Percentiles rank a stretch among this genome's conserved stretches.
phyloP scores from a whole-genome alignment of 768 basidiomycete species.

The Cystobasidium ongulense region DNA sequence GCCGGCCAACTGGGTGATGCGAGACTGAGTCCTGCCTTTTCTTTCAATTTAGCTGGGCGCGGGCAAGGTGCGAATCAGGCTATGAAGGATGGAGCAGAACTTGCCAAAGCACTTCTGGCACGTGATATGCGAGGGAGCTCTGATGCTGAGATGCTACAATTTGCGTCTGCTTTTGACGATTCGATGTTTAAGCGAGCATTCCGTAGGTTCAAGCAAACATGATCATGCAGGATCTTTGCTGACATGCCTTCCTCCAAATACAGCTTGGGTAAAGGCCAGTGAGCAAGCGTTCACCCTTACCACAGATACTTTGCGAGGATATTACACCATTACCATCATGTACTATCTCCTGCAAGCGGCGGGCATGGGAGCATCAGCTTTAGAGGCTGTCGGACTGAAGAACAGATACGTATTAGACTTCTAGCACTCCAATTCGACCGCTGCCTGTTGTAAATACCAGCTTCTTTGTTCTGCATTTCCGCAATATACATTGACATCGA shows the following conservation, averaged over 20 bases:
- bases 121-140: not conserved
- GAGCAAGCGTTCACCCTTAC: not conserved
- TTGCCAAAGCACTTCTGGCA: not conserved
- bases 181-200: constrained; percentile 8
- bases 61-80: constrained; percentile 21
- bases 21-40: not conserved
- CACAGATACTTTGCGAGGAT: not conserved
- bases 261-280: constrained; percentile 13
- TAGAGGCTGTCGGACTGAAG: not conserved
- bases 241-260: not conserved
- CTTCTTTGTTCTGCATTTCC: too few species aligned
- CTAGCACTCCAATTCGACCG: not conserved
- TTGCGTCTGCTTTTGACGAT: not conserved
- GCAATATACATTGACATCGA: too few species aligned
- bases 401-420: not conserved
- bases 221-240: not conserved
- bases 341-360: not conserved
- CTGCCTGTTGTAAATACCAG: not conserved
- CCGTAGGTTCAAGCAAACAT: not conserved
- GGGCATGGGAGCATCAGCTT: not conserved
- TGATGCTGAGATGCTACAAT: not conserved
- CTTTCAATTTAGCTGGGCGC: not conserved
- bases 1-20: not conserved
- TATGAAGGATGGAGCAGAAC: not conserved
- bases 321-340: not conserved